These are phyloP conservation scores for Pseudogymnoascus sp. DNA, from an alignment of 2,329 filamentous ascomycete genomes.

Conservation along the genomic window DNA sequence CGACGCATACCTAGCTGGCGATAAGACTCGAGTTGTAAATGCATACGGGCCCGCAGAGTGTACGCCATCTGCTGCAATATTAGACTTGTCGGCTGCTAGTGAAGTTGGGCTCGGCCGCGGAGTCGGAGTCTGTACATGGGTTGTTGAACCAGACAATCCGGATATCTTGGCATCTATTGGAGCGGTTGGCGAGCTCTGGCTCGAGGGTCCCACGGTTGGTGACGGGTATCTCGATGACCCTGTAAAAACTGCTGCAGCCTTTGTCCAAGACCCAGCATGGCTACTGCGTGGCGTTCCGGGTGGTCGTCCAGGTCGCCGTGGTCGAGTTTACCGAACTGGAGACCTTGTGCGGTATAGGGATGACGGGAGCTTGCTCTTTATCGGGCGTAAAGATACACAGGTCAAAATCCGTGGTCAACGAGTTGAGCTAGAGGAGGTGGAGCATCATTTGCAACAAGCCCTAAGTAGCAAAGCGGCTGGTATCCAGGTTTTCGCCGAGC, in stretches of 20 bases:
- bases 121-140: constrained; percentile 22
- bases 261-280: constrained; percentile 29
- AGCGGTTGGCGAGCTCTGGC: constrained; percentile 30
- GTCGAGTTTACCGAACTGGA: constrained; percentile 24
- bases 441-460: not conserved
- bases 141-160: constrained; percentile 33
- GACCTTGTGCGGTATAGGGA: constrained; percentile 39
- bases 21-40: constrained; percentile 10
- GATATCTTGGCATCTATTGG: constrained; percentile 29
- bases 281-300: not conserved
- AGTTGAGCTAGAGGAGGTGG: constrained; percentile 55
- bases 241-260: constrained; percentile 28
- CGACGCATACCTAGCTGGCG: constrained; percentile 10
- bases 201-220: constrained; percentile 31
- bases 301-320: not conserved
- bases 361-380: constrained; percentile 50
- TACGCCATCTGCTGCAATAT: constrained; percentile 3
- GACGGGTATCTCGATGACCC: constrained; percentile 33
- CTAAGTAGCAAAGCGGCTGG: not conserved
- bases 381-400: constrained; percentile 56
- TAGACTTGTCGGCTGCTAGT: not conserved
- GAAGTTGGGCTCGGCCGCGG: not conserved
- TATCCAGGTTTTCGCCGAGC: not conserved
- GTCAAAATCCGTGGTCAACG: constrained; percentile 57
- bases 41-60: constrained; percentile 17